Evolutionary conservation across 345 rosid genomes (phyloP), one percentile per base, ranked within the genome.

Genomic region (Moringa oleifera): DNA sequence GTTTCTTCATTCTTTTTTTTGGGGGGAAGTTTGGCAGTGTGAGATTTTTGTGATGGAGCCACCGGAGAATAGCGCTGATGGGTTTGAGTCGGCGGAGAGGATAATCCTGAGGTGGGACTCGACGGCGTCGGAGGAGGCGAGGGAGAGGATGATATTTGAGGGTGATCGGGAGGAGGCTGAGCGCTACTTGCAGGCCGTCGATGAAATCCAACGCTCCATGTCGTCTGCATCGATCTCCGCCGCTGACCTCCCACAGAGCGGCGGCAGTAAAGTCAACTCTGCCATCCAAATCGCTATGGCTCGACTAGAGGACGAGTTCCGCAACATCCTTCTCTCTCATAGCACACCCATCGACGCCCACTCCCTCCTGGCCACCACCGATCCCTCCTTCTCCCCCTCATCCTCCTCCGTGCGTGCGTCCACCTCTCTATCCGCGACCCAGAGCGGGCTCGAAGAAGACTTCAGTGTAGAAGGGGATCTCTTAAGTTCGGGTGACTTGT

Each of bases 281-380:
- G 65, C 86, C 13, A 77, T 90, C 66, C 97, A 90, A 89, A 90
- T 94, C 87, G 96, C 99, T 56, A 94, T 94, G 99, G 97, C 97
- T 33, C 78, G 99, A 7, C 89, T 94, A 0, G 97, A 90, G 62
- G 99, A 94, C 67, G 99, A 94, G 92, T 94, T 94, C 55, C 80
- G 95, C 25, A 85, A 73, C 73, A 86, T 94, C 31, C 86, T 94
- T 19, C 80, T 90, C 36, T 73, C 59, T 15, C 80, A 90, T 66
- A 73, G 86, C 23, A 64, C 80, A 20, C 89, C 97, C 4, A 58
- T 94, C 25, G 96, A 94, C 55, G 63, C 80, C 1, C 91, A 85
- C 51, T 81, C 85, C 0, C 77, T 82, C 53, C 62, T 69, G 11
- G 70, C 64, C 36, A 64, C 49, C 24, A 50, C 77, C 20, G 81